These are phyloP conservation scores for Boletus vinaceobasis DNA, from an alignment of 768 basidiomycete genomes.

Conservation along the genomic window DNA sequence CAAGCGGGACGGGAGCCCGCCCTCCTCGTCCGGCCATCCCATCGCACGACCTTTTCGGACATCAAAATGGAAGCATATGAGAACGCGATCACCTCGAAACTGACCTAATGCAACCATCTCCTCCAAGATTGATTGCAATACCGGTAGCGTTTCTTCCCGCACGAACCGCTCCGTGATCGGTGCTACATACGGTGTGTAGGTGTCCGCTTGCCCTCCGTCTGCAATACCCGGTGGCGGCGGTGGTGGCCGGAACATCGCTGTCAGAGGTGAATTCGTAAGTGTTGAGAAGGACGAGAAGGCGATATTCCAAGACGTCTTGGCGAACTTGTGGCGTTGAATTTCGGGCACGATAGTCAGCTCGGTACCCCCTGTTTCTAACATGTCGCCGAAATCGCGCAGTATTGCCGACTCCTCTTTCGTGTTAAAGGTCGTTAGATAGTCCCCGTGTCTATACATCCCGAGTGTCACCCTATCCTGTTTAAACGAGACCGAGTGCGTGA, in stretches of 20 bases:
- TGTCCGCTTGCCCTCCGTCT: slow-evolving; percentile 22
- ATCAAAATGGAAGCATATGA: neutral
- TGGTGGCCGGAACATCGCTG: slow-evolving; percentile 50
- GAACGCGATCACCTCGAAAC: neutral
- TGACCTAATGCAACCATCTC: slow-evolving; percentile 45
- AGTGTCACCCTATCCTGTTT: slow-evolving; percentile 41
- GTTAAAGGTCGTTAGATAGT: slow-evolving; percentile 41
- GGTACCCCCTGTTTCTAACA: slow-evolving; percentile 49
- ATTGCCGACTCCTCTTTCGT: slow-evolving; percentile 39
- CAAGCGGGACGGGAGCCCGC: slow-evolving; percentile 46
- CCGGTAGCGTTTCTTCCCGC: slow-evolving; percentile 42
- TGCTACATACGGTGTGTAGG: slow-evolving; percentile 40
- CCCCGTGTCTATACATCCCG: slow-evolving; percentile 51
- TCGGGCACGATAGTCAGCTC: slow-evolving; percentile 48
- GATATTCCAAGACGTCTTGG: slow-evolving; percentile 66
- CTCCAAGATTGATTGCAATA: slow-evolving; percentile 42
- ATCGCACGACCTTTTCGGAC: slow-evolving; percentile 14
- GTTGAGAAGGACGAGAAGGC: slow-evolving; percentile 51
- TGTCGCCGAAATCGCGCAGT: slow-evolving; percentile 42
- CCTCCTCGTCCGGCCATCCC: slow-evolving; percentile 42
- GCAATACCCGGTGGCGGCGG: slow-evolving; percentile 17
- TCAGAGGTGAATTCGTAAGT: slow-evolving; percentile 46
- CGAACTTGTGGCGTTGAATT: slow-evolving; percentile 60
- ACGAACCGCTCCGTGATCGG: slow-evolving; percentile 42
- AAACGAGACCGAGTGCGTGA: neutral